Base-by-base conservation (phyloP, 139 green algal genomes). In the Haematococcus lacustris region DNA sequence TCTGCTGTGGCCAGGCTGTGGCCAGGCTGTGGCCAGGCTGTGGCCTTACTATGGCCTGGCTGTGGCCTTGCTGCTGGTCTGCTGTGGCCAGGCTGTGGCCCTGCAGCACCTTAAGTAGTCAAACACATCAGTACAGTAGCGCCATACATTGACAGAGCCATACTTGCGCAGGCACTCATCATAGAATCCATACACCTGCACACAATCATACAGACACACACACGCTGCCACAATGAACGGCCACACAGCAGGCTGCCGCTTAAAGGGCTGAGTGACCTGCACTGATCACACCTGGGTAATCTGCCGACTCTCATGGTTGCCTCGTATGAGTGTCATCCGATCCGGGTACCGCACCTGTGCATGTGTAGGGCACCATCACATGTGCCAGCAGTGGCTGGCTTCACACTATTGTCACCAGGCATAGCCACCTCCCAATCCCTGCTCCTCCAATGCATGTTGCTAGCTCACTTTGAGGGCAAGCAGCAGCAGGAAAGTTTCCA, bases 121-220 rank as follows among this genome's bases (percentile, higher is more conserved):
- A 81, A 99, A 99, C 13, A 99, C 95, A 34, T 98, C 95, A 25
- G 95, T 98, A 87, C 95, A 99, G 79, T 98, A 98, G 34, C 95
- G 85, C 95, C 95, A 99, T 7, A 96, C 95, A 71, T 99, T 99
- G 13, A 97, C 92, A 47, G 97, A 98, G 37, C 95, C 95, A 71
- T 98, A 99, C 83, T 99, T 99, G 28, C 95, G 83, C 66, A 98
- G 83, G 79, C 95, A 99, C 79, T 99, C 95, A 57, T 99, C 95
- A 77, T 98, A 99, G 75, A 99, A 99, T 38, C 95, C 95, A 79
- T 99, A 99, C 70, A 98, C 93, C 89, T 95, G 43, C 9, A 53
- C 9, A n/a, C n/a, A n/a, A n/a, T n/a, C n/a, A n/a, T n/a, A n/a
- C n/a, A n/a, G n/a, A n/a, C n/a, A n/a, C n/a, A n/a, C n/a, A n/a